Conservation (phyloP, 2,329 filamentous ascomycete species). For the Dactylellina cionopaga region DNA sequence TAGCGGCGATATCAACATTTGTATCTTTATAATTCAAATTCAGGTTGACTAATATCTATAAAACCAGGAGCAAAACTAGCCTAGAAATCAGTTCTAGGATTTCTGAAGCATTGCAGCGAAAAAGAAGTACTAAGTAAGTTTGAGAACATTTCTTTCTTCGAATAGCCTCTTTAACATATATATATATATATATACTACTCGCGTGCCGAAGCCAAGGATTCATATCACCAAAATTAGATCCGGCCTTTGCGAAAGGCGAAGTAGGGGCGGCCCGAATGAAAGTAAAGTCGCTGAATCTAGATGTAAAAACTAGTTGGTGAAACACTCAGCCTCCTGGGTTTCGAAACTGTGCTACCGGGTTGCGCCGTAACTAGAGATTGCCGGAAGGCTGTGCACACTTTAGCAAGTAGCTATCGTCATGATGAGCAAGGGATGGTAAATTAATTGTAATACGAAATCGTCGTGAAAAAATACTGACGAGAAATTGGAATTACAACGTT, state of each 20-base stretch:
- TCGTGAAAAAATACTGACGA: not conserved
- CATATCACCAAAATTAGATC: slow-evolving; percentile 29
- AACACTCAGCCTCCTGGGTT: slow-evolving; percentile 30
- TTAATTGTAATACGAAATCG: slow-evolving; percentile 6
- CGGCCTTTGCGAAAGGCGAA: not conserved
- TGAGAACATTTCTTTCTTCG: too few species aligned
- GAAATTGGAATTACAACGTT: not conserved
- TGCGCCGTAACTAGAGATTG: too few species aligned
- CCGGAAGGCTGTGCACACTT: slow-evolving; percentile 39
- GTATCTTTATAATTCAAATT: too few species aligned
- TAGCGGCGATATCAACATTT: too few species aligned
- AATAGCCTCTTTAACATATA: too few species aligned
- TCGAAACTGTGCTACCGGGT: slow-evolving; percentile 27
- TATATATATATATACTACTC: too few species aligned
- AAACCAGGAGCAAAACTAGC: too few species aligned
- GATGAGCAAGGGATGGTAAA: too few species aligned
- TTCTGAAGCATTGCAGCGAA: too few species aligned
- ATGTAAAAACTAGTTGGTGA: slow-evolving; percentile 1
- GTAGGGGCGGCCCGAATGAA: not conserved
- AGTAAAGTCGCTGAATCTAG: not conserved
- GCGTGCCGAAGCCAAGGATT: not conserved
- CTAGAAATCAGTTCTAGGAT: too few species aligned
- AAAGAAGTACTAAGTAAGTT: too few species aligned
- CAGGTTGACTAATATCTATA: too few species aligned
- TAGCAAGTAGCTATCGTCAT: not conserved